These are phyloP conservation scores for Rhodotorula toruloides DNA, from an alignment of 768 basidiomycete species.

Conservation along the genomic window DNA sequence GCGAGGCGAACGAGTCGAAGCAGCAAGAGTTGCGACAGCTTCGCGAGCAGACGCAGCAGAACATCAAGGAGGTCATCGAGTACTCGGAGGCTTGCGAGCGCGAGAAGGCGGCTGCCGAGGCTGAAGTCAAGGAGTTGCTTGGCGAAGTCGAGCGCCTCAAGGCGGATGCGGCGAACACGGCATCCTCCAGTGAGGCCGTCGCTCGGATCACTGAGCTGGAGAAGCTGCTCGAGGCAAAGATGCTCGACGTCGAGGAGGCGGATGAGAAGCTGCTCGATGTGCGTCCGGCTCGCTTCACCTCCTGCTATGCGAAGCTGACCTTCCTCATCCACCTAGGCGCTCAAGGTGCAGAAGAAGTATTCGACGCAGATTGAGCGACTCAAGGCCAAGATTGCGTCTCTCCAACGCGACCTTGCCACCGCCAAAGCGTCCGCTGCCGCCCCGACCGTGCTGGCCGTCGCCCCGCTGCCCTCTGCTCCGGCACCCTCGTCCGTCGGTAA, in stretches of 20 bases:
- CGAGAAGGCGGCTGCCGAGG: slow-evolving; percentile 5
- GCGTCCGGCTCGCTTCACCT: not conserved
- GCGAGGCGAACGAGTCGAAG: not conserved
- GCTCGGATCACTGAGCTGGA: slow-evolving; percentile 24
- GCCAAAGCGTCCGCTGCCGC: slow-evolving; percentile 23
- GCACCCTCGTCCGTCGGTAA: slow-evolving; percentile 6
- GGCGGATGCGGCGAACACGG: not conserved
- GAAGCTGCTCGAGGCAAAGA: slow-evolving; percentile 9
- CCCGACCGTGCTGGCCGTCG: not conserved
- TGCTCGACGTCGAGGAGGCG: slow-evolving; percentile 31
- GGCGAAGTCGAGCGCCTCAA: slow-evolving; percentile 5
- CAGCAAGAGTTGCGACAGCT: not conserved
- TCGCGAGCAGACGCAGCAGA: not conserved
- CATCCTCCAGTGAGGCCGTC: not conserved
- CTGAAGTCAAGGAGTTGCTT: slow-evolving; percentile 1
- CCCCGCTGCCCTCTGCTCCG: not conserved
- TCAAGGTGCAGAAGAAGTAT: slow-evolving; percentile 29
- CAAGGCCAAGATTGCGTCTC: slow-evolving; percentile 22
- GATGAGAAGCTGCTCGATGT: slow-evolving; percentile 37
- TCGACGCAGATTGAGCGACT: slow-evolving; percentile 27
- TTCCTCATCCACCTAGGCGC: slow-evolving; percentile 1
- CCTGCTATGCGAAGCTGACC: not conserved
- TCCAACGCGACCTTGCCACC: slow-evolving; percentile 35
- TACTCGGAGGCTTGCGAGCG: not conserved
- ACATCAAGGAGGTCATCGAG: slow-evolving; percentile 21